These are phyloP conservation scores for Lathyrus aphaca DNA, from an alignment of 306 rosid genomes.

Conservation along the genomic window DNA sequence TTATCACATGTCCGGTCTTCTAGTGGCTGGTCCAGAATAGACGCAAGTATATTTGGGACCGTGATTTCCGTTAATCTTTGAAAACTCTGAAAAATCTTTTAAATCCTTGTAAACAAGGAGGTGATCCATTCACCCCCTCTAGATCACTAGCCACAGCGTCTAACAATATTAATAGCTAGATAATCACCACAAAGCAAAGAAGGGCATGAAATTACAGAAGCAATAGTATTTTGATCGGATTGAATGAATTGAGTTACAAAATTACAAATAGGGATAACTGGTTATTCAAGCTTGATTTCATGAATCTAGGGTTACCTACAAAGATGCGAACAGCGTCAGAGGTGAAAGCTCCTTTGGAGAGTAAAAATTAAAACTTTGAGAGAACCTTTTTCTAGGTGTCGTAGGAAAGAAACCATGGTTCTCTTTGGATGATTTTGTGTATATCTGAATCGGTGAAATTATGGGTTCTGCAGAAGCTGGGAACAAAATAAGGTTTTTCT, in stretches of 20 bases:
- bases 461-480: conserved; percentile 2
- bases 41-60: too few species aligned
- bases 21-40: too few species aligned
- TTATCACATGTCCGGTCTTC: too few species aligned
- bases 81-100: too few species aligned
- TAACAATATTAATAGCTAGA: too few species aligned
- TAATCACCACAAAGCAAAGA: too few species aligned
- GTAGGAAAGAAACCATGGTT: conserved; percentile 15
- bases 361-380: conserved; percentile 41
- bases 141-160: too few species aligned
- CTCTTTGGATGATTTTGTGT: background rate
- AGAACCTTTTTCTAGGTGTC: background rate
- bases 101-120: too few species aligned
- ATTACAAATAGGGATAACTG: conserved; percentile 21
- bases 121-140: too few species aligned
- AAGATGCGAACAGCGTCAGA: conserved; percentile 25
- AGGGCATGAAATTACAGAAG: too few species aligned
- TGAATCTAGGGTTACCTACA: background rate
- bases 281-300: background rate
- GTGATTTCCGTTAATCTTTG: too few species aligned
- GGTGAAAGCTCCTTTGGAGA: conserved; percentile 36
- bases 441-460: background rate
- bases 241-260: background rate
- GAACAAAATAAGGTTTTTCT: conserved; percentile 1
- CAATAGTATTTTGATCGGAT: too few species aligned